These are phyloP conservation scores for Nicotiana otophora DNA, from an alignment of 257 asterid species.

Conservation along the genomic window DNA sequence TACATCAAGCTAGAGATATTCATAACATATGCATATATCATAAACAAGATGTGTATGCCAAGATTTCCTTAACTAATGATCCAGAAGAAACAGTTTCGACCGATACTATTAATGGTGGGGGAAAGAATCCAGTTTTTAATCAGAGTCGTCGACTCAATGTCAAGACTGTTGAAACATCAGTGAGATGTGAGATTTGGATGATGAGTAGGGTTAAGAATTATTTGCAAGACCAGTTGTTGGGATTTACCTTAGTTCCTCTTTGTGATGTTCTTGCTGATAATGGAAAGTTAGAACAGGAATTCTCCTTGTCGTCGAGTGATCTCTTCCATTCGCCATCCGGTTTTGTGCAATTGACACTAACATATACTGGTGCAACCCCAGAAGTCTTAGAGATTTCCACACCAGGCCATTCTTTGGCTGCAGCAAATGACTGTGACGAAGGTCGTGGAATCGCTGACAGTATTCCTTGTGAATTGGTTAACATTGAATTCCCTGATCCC, in stretches of 20 bases:
- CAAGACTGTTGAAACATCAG: slow-evolving; percentile 58
- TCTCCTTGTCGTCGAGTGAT: slow-evolving; percentile 84
- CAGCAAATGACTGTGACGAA: slow-evolving; percentile 16
- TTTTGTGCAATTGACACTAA: slow-evolving; percentile 67
- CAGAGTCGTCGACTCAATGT: slow-evolving; percentile 58
- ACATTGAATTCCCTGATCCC: slow-evolving; percentile 92
- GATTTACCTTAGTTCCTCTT: slow-evolving; percentile 77
- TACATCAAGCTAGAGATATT: slow-evolving; percentile 86
- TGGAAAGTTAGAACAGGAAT: slow-evolving; percentile 81
- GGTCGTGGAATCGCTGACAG: slow-evolving; percentile 33
- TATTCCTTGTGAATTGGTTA: slow-evolving; percentile 44
- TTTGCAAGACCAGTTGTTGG: slow-evolving; percentile 88
- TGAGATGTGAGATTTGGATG: slow-evolving; percentile 97
- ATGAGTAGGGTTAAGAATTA: slow-evolving; percentile 90
- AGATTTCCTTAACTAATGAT: slow-evolving; percentile 65
- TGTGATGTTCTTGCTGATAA: slow-evolving; percentile 59
- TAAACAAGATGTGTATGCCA: slow-evolving; percentile 93
- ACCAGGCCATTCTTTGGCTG: slow-evolving; percentile 29
- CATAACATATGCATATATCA: slow-evolving; percentile 96
- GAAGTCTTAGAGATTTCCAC: slow-evolving; percentile 59
- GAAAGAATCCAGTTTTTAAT: slow-evolving; percentile 77
- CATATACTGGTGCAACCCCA: slow-evolving; percentile 59
- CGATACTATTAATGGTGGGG: slow-evolving; percentile 84
- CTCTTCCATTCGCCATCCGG: slow-evolving; percentile 99
- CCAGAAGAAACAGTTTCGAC: slow-evolving; percentile 76